Conservation (phyloP, 192 early-diverging fungal species). For the Pecoramyces ruminantium region DNA sequence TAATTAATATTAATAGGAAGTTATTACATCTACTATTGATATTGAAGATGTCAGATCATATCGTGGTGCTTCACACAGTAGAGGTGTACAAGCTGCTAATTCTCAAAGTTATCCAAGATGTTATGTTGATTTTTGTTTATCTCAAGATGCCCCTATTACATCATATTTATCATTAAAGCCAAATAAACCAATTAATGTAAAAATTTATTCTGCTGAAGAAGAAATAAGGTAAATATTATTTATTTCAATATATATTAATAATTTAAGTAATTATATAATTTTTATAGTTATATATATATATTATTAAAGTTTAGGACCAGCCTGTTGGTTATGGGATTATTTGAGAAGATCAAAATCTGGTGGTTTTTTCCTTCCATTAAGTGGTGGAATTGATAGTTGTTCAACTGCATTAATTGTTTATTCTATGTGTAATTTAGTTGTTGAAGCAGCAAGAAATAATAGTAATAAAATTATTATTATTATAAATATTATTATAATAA, state of each 20-base stretch:
- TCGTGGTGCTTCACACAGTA: constrained; percentile 48
- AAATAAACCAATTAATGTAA: constrained; percentile 10
- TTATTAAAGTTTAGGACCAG: constrained; percentile 56
- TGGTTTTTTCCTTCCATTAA: constrained; percentile 89
- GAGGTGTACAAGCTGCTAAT: constrained; percentile 59
- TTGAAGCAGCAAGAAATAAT: constrained; percentile 38
- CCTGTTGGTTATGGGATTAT: constrained; percentile 99
- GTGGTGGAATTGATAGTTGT: constrained; percentile 97
- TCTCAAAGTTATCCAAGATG: constrained; percentile 49
- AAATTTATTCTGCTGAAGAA: constrained; percentile 63
- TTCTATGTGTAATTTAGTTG: constrained; percentile 79
- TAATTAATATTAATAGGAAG: constrained; percentile 46
- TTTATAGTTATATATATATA: no score
- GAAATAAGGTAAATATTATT: constrained; percentile 68
- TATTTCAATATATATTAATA: no score
- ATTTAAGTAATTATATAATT: no score
- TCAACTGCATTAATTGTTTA: constrained; percentile 68
- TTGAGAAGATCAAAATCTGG: constrained; percentile 71
- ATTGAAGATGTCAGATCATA: constrained; percentile 72
- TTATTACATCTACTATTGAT: constrained; percentile 78
- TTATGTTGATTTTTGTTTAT: constrained; percentile 33
- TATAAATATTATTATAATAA: neutral
- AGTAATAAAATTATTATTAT: constrained; percentile 10
- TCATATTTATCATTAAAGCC: neutral
- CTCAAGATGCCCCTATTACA: constrained; percentile 14